A percentile compares a stretch with the other conserved stretches of the same genome.
Evolutionary conservation across 345 rosid genomes (phyloP).

Genomic region (Eucalyptus guilfoylei): DNA sequence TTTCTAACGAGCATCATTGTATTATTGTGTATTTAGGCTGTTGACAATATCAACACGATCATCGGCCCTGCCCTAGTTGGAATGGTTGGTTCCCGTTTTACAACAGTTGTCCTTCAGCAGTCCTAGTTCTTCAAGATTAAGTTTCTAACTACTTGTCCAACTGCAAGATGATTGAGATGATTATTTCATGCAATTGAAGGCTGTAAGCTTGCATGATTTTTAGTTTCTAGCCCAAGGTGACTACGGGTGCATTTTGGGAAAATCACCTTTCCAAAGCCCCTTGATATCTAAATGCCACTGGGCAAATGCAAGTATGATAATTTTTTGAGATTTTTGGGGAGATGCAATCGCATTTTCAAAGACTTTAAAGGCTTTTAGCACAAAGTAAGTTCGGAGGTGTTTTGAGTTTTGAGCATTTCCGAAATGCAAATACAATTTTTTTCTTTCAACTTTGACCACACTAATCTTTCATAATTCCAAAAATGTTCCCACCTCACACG

Average conservation of each 20-base stretch:
- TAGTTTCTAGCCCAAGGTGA: not conserved
- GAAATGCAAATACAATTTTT: no score
- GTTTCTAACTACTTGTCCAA: no score
- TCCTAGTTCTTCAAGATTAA: not conserved
- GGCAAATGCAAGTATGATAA: no score
- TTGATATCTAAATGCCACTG: no score
- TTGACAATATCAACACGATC: constrained; percentile 54
- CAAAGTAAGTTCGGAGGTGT: fast-evolving
- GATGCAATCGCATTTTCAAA: no score
- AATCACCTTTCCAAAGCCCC: no score
- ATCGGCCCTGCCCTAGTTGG: constrained; percentile 88
- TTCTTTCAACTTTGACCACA: no score
- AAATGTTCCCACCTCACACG: no score
- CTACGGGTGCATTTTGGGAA: not conserved
- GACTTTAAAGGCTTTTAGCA: no score
- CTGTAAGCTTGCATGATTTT: not conserved
- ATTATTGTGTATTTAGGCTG: constrained; percentile 38
- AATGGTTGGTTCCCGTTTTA: constrained; percentile 22
- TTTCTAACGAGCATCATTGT: not conserved
- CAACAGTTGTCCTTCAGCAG: not conserved
- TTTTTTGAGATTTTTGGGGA: no score
- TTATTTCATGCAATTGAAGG: not conserved
- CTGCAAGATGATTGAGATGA: not conserved
- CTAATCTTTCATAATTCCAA: no score
- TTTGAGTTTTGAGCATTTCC: no score